Base-by-base conservation (phyloP, 768 basidiomycete genomes). In the Trametes cubensis region DNA sequence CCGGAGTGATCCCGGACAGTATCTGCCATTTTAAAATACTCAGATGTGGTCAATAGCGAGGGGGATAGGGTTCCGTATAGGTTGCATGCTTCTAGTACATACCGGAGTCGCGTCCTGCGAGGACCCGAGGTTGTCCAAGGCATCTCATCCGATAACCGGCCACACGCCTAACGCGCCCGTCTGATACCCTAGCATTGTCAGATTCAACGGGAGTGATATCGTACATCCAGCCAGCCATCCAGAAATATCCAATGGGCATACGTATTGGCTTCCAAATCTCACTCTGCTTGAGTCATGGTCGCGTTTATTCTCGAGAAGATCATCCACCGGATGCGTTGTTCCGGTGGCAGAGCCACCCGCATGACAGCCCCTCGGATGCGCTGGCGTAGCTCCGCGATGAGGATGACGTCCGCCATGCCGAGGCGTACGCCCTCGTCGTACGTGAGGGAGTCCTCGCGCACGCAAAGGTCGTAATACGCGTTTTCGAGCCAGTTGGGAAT, bases 381-480 rank as follows among this genome's bases (percentile, higher is more conserved):
- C 42, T 66, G 63, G 34, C 67, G 56, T 40, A 66, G 60, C 5
- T 64, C 63, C 18, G 67, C 21, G 28, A 66, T 40, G 55, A 57
- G 13, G 48, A 69, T 62, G 38, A 67, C 66, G 20, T 69, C 66
- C 28, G 34, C 34, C 64, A 67, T 59, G 21, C 62, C 68, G 34
- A 69, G 58, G 23, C 41, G 52, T 4, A 40, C 23, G 44, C 64
- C 68, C 47, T 69, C 68, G 39, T 62, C 65, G 21, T 46, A 25
- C 44, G 62, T 66, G 18, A 70, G 59, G 28, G 67, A 20, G 17
- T 61, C 63, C 26, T 64, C 65, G 17, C 65, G 60, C 21, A 39
- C 34, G 56, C 65, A 66, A 7, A 70, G 62, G 11, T 45, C 55
- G 30, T 30, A 49, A 28, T 65, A 66, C 15, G 67, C 65, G 1